Conservation (phyloP, 352 stramenopile genomes). For the Phytophthora melonis region DNA sequence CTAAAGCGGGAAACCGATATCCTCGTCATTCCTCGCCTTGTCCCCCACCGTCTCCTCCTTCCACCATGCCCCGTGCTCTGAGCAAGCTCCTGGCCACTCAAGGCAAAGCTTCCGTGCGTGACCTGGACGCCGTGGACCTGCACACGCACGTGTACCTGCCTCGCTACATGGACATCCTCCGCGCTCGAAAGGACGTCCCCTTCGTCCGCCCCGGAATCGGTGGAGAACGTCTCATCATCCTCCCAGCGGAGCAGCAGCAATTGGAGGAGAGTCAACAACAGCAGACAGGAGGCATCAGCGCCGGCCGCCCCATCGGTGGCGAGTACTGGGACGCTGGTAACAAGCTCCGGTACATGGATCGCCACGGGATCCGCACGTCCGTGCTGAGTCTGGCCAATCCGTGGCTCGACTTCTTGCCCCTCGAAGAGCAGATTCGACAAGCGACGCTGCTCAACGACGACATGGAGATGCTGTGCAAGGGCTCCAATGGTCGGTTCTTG, state of each 20-base stretch:
- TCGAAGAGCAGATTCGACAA: slow-evolving; percentile 52
- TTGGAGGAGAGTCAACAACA: slow-evolving; percentile 27
- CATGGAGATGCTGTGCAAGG: slow-evolving; percentile 54
- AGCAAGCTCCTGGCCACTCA: slow-evolving; percentile 43
- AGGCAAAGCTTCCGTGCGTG: slow-evolving; percentile 45
- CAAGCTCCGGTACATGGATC: slow-evolving; percentile 77
- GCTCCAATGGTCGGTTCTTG: slow-evolving; percentile 53
- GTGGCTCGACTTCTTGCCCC: slow-evolving; percentile 74
- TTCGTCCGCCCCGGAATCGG: slow-evolving; percentile 44
- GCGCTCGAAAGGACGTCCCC: slow-evolving; percentile 52
- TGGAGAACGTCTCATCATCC: slow-evolving; percentile 66
- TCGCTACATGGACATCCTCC: slow-evolving; percentile 71
- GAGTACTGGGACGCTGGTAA: slow-evolving; percentile 66
- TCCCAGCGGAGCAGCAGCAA: slow-evolving; percentile 61
- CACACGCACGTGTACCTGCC: slow-evolving; percentile 77
- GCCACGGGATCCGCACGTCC: slow-evolving; percentile 62
- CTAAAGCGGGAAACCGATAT: background rate
- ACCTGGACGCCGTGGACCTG: slow-evolving; percentile 59
- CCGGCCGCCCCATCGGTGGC: slow-evolving; percentile 59
- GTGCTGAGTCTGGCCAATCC: slow-evolving; percentile 75
- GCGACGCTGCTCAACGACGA: slow-evolving; percentile 64
- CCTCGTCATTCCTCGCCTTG: background rate
- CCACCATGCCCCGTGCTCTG: slow-evolving; percentile 37
- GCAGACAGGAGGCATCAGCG: slow-evolving; percentile 41
- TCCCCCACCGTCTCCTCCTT: background rate